phyloP scores from a whole-genome alignment of 345 rosid species.

The Punica granatum region DNA sequence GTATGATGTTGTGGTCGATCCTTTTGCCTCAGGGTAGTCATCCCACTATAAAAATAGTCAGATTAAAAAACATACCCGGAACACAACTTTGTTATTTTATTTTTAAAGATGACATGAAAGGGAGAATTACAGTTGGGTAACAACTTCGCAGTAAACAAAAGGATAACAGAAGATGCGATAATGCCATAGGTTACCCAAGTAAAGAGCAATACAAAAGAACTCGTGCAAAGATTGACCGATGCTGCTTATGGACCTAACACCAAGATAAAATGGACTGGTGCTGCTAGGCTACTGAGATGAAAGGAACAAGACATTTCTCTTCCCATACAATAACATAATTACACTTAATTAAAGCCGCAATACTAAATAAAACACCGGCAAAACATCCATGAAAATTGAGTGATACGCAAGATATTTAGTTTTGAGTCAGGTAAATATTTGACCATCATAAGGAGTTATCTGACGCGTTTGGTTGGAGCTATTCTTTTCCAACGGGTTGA shows the following conservation, averaged over 20 bases:
- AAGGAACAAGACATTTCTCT: too few relatives aligned
- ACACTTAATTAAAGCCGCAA: too few relatives aligned
- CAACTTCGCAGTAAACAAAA: not conserved
- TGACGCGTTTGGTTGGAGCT: slow-evolving; percentile 36
- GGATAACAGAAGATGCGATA: too few relatives aligned
- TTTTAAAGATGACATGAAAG: too few relatives aligned
- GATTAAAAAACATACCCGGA: not conserved
- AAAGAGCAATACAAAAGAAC: not conserved
- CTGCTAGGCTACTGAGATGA: too few relatives aligned
- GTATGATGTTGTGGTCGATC: slow-evolving; percentile 12
- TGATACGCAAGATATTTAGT: not conserved
- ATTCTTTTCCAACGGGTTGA: slow-evolving; percentile 45
- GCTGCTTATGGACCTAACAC: too few relatives aligned
- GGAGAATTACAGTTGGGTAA: not conserved
- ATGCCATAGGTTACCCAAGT: too few relatives aligned
- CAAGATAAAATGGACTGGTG: too few relatives aligned
- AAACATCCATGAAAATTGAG: not conserved
- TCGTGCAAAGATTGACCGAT: too few relatives aligned
- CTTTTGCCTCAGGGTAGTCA: slow-evolving; percentile 19
- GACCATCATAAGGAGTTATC: slow-evolving; percentile 19
- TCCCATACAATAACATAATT: too few relatives aligned
- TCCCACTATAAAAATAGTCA: slow-evolving; percentile 37
- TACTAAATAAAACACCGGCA: too few relatives aligned
- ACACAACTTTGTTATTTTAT: too few relatives aligned
- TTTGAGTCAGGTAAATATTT: not conserved